These are phyloP conservation scores for Alternaria sp. DNA, from an alignment of 2,329 filamentous ascomycete species.

Conservation along the genomic window DNA sequence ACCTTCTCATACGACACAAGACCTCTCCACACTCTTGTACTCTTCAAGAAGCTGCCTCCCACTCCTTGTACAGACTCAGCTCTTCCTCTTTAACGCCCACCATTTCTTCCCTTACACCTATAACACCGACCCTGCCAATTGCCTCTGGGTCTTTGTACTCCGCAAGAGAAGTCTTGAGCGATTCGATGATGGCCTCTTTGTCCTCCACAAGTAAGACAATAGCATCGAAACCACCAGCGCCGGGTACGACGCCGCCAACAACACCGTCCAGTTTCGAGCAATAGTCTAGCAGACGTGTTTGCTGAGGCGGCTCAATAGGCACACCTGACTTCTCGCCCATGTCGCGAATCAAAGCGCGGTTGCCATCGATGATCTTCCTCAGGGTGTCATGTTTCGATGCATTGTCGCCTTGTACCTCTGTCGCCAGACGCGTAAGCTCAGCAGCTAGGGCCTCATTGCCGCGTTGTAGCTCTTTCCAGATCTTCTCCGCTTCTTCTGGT, in stretches of 20 bases:
- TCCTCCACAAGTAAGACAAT: slow-evolving; percentile 82
- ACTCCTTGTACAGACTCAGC: slow-evolving; percentile 51
- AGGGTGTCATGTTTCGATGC: slow-evolving; percentile 59
- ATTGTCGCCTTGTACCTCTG: slow-evolving; percentile 48
- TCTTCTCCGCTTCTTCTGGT: slow-evolving; percentile 67
- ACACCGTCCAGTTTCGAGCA: slow-evolving; percentile 78
- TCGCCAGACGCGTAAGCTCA: slow-evolving; percentile 66
- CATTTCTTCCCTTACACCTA: slow-evolving; percentile 77
- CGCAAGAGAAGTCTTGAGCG: slow-evolving; percentile 69
- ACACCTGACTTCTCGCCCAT: slow-evolving; percentile 81
- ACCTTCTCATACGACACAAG: background rate
- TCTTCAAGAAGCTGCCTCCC: slow-evolving; percentile 35
- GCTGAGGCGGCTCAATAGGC: slow-evolving; percentile 86
- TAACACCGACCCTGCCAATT: slow-evolving; percentile 68
- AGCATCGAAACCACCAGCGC: slow-evolving; percentile 93
- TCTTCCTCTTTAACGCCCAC: slow-evolving; percentile 66
- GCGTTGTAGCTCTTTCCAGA: slow-evolving; percentile 80
- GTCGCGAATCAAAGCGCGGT: slow-evolving; percentile 70
- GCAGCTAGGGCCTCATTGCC: slow-evolving; percentile 76
- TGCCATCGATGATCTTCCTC: slow-evolving; percentile 60
- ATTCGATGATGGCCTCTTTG: slow-evolving; percentile 68
- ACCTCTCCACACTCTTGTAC: background rate
- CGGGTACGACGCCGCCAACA: slow-evolving; percentile 89
- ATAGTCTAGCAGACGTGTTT: slow-evolving; percentile 85
- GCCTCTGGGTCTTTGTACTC: slow-evolving; percentile 66